Conservation (phyloP, 1,284 basidiomycete species). For the Cutaneotrichosporon mucoides region DNA sequence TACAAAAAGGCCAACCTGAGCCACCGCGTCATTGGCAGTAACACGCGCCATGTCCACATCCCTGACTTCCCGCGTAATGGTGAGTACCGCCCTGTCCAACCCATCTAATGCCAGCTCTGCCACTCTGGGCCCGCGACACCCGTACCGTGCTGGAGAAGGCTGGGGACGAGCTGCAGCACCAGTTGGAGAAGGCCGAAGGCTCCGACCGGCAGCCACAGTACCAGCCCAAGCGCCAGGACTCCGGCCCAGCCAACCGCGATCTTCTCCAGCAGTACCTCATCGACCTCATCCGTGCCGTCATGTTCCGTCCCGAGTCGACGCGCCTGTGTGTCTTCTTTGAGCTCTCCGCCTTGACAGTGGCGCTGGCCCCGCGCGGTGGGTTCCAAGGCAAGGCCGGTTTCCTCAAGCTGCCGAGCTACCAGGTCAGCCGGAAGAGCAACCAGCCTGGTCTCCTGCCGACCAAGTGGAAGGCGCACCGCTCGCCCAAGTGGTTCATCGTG, state of each 20-base stretch:
- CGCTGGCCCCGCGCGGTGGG: constrained; percentile 78
- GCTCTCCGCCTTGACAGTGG: constrained; percentile 80
- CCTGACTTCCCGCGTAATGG: constrained; percentile 81
- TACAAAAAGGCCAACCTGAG: constrained; percentile 81
- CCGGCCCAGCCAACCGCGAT: constrained; percentile 59
- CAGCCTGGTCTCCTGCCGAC: constrained; percentile 47
- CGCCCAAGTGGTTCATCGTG: constrained; percentile 87
- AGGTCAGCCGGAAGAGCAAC: constrained; percentile 51
- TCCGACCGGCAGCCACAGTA: neutral
- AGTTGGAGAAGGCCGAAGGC: too few relatives aligned
- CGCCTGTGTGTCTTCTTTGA: constrained; percentile 92
- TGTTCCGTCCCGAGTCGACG: constrained; percentile 94
- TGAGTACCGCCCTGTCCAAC: neutral
- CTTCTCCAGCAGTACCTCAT: constrained; percentile 87
- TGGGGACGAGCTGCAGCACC: constrained; percentile 4
- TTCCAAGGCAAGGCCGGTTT: constrained; percentile 80
- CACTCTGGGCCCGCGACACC: constrained; percentile 55
- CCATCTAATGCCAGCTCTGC: constrained; percentile 57
- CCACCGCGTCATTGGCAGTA: constrained; percentile 48
- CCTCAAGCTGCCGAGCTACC: constrained; percentile 55
- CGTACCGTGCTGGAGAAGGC: constrained; percentile 56
- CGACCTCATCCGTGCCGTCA: constrained; percentile 81
- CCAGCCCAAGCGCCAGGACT: neutral
- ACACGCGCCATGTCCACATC: constrained; percentile 64
- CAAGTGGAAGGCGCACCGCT: constrained; percentile 64